Evolutionary conservation across 2,329 filamentous ascomycete species (phyloP), one percentile per base, ranked within the genome.

Genomic region (Paecilomyces dactylethromorphus): DNA sequence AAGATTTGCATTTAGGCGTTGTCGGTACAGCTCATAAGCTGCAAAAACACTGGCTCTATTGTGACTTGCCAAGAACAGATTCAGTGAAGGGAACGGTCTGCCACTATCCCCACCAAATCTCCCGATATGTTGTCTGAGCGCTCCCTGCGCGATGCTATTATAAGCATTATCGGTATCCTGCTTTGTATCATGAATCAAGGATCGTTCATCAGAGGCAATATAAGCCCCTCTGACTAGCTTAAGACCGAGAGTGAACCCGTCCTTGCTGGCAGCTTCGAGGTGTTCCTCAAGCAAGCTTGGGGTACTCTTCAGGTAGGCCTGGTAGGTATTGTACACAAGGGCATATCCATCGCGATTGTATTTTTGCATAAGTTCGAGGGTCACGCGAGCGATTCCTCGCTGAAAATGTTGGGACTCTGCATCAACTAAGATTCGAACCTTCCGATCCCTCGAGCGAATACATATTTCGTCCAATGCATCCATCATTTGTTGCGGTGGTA

Each of bases 321-420:
- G 89, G 73, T 92, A 92, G 0, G 89, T 91, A 62, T 87, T 87
- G 76, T 92, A 95, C 58, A 97, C 81, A 32, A 91, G 80, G 3
- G 89, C 87, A 32, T 82, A 82, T 0, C 73, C 76, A n/a, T 74
- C 74, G 53, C 78, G 83, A 77, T 95, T 95, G 79, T 90, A 92
- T 69, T 84, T 85, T 66, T 84, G 83, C 79, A 92, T 90, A 65
- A 91, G 88, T n/a, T 82, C 76, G 55, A 94, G 74, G 4, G 87
- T 90, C 88, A 91, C 93, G 65, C 85, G 82, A 70, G 94, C 88
- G 61, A 95, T 93, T 7, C 91, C 91, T 5, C 82, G 78, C 75
- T 96, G 90, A 31, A 94, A 82, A 58, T 84, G 82, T 58, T 87
- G 86, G 73, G 96, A 91, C 75, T 97, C 92, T 1, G 91, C 92